Percentiles rank a stretch among this genome's conserved stretches.
Conservation (phyloP, 2,329 filamentous ascomycete genomes). For the Dryadomyces quercivorus region DNA sequence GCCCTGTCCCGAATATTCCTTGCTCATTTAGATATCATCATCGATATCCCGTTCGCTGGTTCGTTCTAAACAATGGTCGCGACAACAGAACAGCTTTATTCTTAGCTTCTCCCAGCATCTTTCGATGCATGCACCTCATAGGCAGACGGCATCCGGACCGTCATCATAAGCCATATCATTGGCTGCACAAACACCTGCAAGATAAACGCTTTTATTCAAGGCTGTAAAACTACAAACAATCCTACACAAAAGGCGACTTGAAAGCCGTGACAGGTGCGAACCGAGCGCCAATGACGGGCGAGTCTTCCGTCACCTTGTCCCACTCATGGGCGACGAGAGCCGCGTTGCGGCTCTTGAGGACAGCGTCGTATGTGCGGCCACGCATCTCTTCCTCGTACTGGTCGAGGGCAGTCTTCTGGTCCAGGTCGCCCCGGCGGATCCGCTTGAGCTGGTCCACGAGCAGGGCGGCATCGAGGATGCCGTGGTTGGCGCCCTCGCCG, state of each 20-base stretch:
- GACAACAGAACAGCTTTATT: no score
- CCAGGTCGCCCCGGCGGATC: not conserved
- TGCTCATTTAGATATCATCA: no score
- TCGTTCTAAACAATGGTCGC: no score
- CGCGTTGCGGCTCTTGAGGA: not conserved
- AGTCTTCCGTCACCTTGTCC: not conserved
- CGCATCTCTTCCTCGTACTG: not conserved
- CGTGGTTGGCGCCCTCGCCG: slow-evolving; percentile 27
- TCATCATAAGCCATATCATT: no score
- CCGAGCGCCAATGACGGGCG: not conserved
- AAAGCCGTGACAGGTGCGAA: not conserved
- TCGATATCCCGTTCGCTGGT: no score
- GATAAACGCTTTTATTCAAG: no score
- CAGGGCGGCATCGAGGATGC: slow-evolving; percentile 25
- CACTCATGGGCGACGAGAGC: not conserved
- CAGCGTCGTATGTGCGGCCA: not conserved
- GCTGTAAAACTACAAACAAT: no score
- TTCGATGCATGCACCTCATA: no score
- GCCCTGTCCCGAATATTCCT: no score
- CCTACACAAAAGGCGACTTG: not conserved
- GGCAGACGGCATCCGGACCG: no score
- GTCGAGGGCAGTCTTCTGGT: not conserved
- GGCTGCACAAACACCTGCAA: no score
- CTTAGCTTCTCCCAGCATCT: no score
- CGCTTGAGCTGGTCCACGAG: slow-evolving; percentile 14